A percentile compares a stretch with the other conserved stretches of the same genome.
phyloP scores from a whole-genome alignment of 805 yeast genomes.

The Tetrapisispora iriomotensis region DNA sequence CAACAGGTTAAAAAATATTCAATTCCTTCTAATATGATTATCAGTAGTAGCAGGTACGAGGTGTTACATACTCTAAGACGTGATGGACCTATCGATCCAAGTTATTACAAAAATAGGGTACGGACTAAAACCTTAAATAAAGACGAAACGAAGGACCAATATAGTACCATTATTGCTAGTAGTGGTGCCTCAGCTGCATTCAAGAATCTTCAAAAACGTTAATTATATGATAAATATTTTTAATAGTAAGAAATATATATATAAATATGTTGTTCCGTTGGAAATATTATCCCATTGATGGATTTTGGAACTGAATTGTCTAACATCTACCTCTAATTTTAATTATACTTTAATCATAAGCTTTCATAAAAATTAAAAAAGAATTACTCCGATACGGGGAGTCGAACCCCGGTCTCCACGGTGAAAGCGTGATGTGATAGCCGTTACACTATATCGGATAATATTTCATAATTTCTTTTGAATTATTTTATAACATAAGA shows the following conservation, averaged over 20 bases:
- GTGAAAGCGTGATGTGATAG: conserved; percentile 6
- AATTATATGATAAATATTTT: not conserved
- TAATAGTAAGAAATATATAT: no score
- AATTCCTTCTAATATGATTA: conserved; percentile 24
- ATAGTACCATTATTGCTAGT: conserved; percentile 17
- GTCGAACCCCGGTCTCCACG: conserved; percentile 7
- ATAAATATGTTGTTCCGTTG: no score
- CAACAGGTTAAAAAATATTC: conserved; percentile 10
- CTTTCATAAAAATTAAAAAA: not conserved
- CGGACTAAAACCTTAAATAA: not conserved
- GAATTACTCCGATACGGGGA: conserved; percentile 5
- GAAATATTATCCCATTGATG: no score
- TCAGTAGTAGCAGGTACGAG: conserved; percentile 28
- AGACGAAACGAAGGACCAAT: not conserved
- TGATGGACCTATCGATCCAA: conserved; percentile 4
- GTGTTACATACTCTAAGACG: conserved; percentile 14
- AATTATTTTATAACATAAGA: no score
- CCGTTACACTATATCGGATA: conserved; percentile 7
- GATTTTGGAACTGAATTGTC: no score
- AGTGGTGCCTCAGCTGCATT: conserved; percentile 30
- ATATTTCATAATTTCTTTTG: not conserved
- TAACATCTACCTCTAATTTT: no score
- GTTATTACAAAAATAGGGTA: conserved; percentile 3
- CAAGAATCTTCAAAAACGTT: conserved; percentile 15
- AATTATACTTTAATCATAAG: not conserved